phyloP scores from a whole-genome alignment of 495 filamentous ascomycete genomes.

The Penicillium subrubescens region DNA sequence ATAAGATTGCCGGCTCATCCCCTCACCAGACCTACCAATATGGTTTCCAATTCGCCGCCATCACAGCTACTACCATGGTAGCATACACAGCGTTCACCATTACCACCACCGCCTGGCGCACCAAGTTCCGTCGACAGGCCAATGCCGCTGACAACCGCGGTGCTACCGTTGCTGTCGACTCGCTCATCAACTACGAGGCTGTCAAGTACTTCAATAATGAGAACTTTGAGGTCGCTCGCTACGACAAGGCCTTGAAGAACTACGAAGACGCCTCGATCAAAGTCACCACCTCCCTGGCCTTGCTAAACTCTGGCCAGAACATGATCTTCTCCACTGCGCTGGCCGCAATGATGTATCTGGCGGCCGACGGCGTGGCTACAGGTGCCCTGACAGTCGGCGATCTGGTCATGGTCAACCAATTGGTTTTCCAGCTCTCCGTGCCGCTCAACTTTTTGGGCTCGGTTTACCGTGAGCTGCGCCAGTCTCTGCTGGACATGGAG shows the following conservation, averaged over 20 bases:
- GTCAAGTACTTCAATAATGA: conserved; percentile 99
- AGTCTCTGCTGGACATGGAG: conserved; percentile 96
- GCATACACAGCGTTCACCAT: conserved; percentile 96
- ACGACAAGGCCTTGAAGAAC: conserved; percentile 79
- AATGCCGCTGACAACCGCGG: conserved; percentile 96
- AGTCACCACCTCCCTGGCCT: conserved; percentile 86
- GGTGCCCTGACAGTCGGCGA: conserved; percentile 90
- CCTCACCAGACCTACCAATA: conserved; percentile 85
- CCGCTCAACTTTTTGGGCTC: conserved; percentile 95
- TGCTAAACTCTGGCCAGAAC: conserved; percentile 97
- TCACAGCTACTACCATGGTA: conserved; percentile 88
- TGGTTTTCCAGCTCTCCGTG: conserved; percentile 96
- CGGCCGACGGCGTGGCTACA: conserved; percentile 80
- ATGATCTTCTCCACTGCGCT: conserved; percentile 95
- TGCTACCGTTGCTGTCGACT: conserved; percentile 93
- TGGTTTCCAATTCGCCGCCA: conserved; percentile 84
- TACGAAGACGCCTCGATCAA: conserved; percentile 97
- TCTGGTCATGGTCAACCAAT: conserved; percentile 96
- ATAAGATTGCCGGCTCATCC: conserved; percentile 12
- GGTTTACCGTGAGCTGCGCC: conserved; percentile 92
- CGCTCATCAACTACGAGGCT: conserved; percentile 96
- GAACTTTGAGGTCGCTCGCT: conserved; percentile 85
- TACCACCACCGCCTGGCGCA: conserved; percentile 91
- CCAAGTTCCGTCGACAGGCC: conserved; percentile 90
- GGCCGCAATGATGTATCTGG: conserved; percentile 98